A percentile compares a stretch with the other conserved stretches of the same genome.
phyloP scores from a whole-genome alignment of 345 rosid genomes.

The Gossypioides kirkii region DNA sequence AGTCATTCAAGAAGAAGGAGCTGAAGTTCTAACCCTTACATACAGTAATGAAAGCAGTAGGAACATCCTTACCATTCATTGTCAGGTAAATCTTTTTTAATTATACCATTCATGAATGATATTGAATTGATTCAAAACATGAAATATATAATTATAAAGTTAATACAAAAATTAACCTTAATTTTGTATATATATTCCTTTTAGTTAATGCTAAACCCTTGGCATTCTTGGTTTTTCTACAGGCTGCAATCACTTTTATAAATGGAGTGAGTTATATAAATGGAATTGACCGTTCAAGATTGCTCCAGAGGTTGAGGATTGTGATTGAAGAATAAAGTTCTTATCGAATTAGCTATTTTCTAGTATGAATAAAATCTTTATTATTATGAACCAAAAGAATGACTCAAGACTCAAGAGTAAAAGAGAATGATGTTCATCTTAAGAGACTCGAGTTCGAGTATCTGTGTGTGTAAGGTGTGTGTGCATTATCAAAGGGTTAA shows the following conservation, averaged over 20 bases:
- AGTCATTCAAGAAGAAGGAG: constrained; percentile 32
- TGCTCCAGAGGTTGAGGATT: not conserved
- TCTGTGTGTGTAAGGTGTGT: too few relatives aligned
- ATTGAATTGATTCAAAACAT: too few relatives aligned
- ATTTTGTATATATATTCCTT: not conserved
- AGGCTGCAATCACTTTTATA: not conserved
- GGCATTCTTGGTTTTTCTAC: not conserved
- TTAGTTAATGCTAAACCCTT: not conserved
- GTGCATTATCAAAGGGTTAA: too few relatives aligned
- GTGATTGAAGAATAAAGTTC: not conserved
- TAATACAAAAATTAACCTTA: too few relatives aligned
- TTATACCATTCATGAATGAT: too few relatives aligned
- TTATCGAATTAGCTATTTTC: not conserved
- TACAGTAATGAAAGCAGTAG: not conserved
- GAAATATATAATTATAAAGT: too few relatives aligned
- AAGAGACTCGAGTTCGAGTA: too few relatives aligned
- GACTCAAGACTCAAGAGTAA: too few relatives aligned
- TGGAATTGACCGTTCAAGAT: not conserved
- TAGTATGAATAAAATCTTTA: not conserved
- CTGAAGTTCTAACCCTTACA: constrained; percentile 23
- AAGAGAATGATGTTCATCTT: too few relatives aligned
- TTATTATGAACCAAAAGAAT: too few relatives aligned
- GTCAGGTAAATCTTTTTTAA: constrained; percentile 8
- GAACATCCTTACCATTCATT: constrained; percentile 3
- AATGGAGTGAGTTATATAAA: not conserved